Conservation (phyloP, 345 rosid species). For the Pugionium dolabratum region DNA sequence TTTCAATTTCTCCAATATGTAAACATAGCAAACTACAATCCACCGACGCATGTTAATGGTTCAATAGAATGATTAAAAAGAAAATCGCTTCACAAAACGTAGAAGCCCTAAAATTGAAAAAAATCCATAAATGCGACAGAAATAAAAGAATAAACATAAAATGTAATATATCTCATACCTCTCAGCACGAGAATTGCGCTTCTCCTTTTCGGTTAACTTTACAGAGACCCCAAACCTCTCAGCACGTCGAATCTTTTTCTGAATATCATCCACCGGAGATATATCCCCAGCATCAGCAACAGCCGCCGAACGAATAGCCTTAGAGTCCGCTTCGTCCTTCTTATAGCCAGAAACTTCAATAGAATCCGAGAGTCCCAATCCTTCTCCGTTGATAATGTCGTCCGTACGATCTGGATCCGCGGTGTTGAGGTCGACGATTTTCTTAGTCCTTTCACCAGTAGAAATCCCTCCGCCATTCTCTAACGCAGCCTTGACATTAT, state of each 20-base stretch:
- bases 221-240: slow-evolving; percentile 88
- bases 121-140: too few relatives aligned
- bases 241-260: slow-evolving; percentile 90
- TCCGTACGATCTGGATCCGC: slow-evolving; percentile 39
- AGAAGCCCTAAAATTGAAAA: too few relatives aligned
- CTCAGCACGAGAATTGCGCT: slow-evolving; percentile 91
- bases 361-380: slow-evolving; percentile 26
- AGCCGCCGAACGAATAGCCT: slow-evolving; percentile 35
- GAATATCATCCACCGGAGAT: slow-evolving; percentile 39
- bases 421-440: slow-evolving; percentile 43
- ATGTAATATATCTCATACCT: slow-evolving; percentile 44
- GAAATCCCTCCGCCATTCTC: slow-evolving; percentile 13
- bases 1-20: slow-evolving; percentile 4
- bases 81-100: background rate
- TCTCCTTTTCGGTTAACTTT: slow-evolving; percentile 79
- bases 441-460: slow-evolving; percentile 44
- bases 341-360: slow-evolving; percentile 9
- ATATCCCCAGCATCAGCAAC: background rate
- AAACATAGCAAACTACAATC: background rate
- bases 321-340: slow-evolving; percentile 45
- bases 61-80: background rate
- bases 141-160: too few relatives aligned
- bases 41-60: too few relatives aligned
- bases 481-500: slow-evolving; percentile 28
- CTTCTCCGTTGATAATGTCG: slow-evolving; percentile 19